Percentiles rank a stretch among this genome's conserved stretches.
phyloP scores from a whole-genome alignment of 2,329 filamentous ascomycete genomes.

The Penicillium brevicompactum region DNA sequence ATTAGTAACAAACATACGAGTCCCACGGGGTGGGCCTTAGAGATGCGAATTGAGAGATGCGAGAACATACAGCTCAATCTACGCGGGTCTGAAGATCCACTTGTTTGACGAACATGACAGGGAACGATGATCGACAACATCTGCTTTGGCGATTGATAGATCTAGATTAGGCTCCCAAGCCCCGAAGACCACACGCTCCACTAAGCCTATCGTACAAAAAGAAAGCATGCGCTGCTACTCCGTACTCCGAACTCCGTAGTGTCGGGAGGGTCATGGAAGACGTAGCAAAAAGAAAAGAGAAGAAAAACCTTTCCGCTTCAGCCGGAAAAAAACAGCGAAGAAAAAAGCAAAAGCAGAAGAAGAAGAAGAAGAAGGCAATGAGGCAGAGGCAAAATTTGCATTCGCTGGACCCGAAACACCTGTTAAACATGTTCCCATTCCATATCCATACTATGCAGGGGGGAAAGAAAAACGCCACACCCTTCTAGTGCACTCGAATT shows the following conservation, averaged over 20 bases:
- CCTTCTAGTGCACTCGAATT: conserved; percentile 15
- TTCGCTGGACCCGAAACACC: neutral
- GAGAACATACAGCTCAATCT: neutral
- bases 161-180: neutral
- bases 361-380: neutral
- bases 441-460: neutral
- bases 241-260: neutral
- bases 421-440: neutral
- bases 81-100: neutral
- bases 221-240: neutral
- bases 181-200: neutral
- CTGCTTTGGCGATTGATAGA: neutral
- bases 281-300: too few species aligned
- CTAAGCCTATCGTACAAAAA: conserved; percentile 15
- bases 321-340: neutral
- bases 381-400: conserved; percentile 5
- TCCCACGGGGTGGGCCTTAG: neutral
- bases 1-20: neutral
- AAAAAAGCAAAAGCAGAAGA: neutral
- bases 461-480: conserved; percentile 1
- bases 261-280: neutral
- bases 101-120: conserved; percentile 11
- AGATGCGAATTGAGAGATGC: neutral
- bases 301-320: neutral
- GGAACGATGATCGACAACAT: neutral